These are phyloP conservation scores for Leishmania braziliensis DNA, from an alignment of 208 protist genomes.

Conservation along the genomic window DNA sequence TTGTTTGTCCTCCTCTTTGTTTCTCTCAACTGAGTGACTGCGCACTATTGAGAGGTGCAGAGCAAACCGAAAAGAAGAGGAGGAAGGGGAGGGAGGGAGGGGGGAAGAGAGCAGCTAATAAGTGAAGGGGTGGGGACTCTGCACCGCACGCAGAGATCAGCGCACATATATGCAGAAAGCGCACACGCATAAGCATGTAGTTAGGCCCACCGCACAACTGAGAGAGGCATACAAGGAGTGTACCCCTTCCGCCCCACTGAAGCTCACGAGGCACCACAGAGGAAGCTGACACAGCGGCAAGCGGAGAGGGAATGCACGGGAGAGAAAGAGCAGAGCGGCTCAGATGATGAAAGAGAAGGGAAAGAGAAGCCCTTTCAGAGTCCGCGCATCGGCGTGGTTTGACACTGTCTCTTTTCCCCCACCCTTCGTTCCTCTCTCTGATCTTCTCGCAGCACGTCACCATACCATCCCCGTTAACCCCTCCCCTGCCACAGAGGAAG, in stretches of 20 bases:
- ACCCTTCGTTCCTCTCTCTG: not conserved
- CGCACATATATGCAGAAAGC: not conserved
- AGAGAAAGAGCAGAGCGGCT: not conserved
- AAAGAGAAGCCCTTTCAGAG: not conserved
- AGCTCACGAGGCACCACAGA: not conserved
- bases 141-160: not conserved
- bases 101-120: not conserved
- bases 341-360: not conserved
- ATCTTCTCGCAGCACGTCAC: not conserved
- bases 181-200: not conserved
- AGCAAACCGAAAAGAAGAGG: not conserved
- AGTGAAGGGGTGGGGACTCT: not conserved
- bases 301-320: not conserved
- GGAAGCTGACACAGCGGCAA: not conserved
- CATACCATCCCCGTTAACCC: not conserved
- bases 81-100: not conserved
- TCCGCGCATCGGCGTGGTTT: not conserved
- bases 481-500: not conserved
- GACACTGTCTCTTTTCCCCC: not conserved
- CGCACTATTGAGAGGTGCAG: too few species aligned
- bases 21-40: not conserved
- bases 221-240: not conserved
- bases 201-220: not conserved
- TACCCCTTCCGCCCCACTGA: not conserved
- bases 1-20: not conserved